These are phyloP conservation scores for Aaosphaeria pasadenensis DNA, from an alignment of 2,329 filamentous ascomycete genomes.

Conservation along the genomic window DNA sequence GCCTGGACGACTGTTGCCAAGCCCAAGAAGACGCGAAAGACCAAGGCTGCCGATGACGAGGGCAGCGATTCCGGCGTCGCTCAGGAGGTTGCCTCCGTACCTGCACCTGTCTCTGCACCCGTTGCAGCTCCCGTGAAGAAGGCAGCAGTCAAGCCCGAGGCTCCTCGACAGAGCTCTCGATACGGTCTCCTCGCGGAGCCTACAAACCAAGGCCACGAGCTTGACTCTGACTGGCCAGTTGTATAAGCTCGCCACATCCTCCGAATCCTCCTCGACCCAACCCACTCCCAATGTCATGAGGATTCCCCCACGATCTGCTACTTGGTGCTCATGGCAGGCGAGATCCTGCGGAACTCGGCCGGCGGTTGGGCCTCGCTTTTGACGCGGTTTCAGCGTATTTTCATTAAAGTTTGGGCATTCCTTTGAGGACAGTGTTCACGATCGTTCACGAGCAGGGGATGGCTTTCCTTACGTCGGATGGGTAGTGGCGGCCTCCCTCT, in stretches of 20 bases:
- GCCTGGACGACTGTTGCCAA: slow-evolving; percentile 61
- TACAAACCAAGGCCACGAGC: slow-evolving; percentile 25
- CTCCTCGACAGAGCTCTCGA: slow-evolving; percentile 24
- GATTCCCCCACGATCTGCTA: too few species aligned
- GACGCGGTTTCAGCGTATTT: too few species aligned
- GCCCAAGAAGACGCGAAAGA: slow-evolving; percentile 55
- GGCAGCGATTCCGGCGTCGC: slow-evolving; percentile 16
- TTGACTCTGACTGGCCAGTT: slow-evolving; percentile 42
- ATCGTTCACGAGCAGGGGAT: too few species aligned
- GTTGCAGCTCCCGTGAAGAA: background rate
- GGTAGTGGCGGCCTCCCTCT: slow-evolving; percentile 6
- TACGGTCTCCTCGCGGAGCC: slow-evolving; percentile 28
- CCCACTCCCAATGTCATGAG: too few species aligned
- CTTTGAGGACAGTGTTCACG: too few species aligned
- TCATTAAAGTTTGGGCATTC: too few species aligned
- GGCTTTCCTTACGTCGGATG: background rate
- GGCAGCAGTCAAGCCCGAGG: slow-evolving; percentile 16
- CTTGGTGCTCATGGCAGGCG: too few species aligned
- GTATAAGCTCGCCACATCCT: slow-evolving; percentile 18
- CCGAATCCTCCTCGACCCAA: too few species aligned
- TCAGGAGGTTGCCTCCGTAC: slow-evolving; percentile 12
- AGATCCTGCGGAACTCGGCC: too few species aligned
- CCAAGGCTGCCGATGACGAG: slow-evolving; percentile 44
- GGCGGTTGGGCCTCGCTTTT: too few species aligned
- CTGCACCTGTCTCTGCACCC: slow-evolving; percentile 14